A percentile compares a stretch with the other conserved stretches of the same genome.
Evolutionary conservation across 2,329 filamentous ascomycete genomes (phyloP).

Genomic region (Ophiostoma piceae): DNA sequence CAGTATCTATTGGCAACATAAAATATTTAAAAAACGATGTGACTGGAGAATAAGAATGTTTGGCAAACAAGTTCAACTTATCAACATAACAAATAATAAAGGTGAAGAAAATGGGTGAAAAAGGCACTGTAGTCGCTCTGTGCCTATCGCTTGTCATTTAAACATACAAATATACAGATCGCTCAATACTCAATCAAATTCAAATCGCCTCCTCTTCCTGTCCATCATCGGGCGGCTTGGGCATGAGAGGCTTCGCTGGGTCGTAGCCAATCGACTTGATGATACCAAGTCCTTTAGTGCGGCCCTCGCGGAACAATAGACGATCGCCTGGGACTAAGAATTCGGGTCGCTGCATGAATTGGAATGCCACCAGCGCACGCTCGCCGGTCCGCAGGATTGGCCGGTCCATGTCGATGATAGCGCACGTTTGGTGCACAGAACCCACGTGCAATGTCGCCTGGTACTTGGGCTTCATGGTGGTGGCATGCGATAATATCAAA

Average conservation of each 20-base stretch:
- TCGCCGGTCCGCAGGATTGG: slow-evolving; percentile 92
- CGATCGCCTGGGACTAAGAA: slow-evolving; percentile 85
- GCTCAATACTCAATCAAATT: not conserved
- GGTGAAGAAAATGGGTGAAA: no score
- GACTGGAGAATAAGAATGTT: no score
- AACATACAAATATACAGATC: not conserved
- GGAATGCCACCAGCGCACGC: slow-evolving; percentile 87
- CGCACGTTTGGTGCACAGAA: slow-evolving; percentile 88
- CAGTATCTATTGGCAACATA: no score
- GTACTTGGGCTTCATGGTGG: slow-evolving; percentile 93
- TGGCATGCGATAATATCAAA: slow-evolving; percentile 89
- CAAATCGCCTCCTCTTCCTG: not conserved
- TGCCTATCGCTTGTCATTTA: not conserved
- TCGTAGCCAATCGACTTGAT: slow-evolving; percentile 91
- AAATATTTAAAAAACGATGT: no score
- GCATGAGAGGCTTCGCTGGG: slow-evolving; percentile 44
- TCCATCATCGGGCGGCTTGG: slow-evolving; percentile 8
- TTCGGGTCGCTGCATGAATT: slow-evolving; percentile 89
- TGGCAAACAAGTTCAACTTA: no score
- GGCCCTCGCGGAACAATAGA: slow-evolving; percentile 86
- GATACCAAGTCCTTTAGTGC: slow-evolving; percentile 92
- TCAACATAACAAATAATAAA: not conserved
- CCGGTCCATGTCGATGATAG: slow-evolving; percentile 96
- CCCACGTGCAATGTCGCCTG: slow-evolving; percentile 98
- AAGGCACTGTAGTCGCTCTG: not conserved